A percentile compares a stretch with the other conserved stretches of the same genome.
phyloP scores from a whole-genome alignment of 768 basidiomycete species.

The Dioszegia crocea region DNA sequence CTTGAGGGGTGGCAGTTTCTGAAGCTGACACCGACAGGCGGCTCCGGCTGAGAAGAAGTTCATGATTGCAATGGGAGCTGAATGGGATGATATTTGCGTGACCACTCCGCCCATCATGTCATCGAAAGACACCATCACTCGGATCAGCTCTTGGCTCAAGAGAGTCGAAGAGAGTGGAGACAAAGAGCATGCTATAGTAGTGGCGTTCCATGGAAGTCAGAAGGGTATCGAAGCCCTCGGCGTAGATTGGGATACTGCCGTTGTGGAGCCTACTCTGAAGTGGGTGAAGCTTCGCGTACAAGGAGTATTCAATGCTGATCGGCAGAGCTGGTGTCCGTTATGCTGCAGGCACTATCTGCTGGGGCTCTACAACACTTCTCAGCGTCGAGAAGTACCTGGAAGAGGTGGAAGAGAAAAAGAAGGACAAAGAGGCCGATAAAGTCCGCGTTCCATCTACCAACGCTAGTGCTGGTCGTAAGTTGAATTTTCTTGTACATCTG shows the following conservation, averaged over 20 bases:
- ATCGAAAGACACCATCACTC: slow-evolving; percentile 17
- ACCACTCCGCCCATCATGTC: slow-evolving; percentile 12
- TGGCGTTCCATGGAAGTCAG: slow-evolving; percentile 23
- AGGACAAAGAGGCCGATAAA: too few species aligned
- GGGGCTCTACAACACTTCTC: slow-evolving; percentile 20
- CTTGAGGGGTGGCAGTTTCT: background rate
- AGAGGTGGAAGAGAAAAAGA: background rate
- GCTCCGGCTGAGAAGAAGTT: slow-evolving; percentile 29
- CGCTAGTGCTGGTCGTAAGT: background rate
- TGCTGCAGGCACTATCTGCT: slow-evolving; percentile 22
- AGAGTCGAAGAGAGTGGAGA: slow-evolving; percentile 14
- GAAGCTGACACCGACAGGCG: slow-evolving; percentile 1
- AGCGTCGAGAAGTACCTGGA: slow-evolving; percentile 23
- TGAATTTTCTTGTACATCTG: too few species aligned
- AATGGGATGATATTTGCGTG: slow-evolving; percentile 32
- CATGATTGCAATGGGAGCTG: slow-evolving; percentile 36
- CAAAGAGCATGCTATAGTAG: slow-evolving; percentile 16
- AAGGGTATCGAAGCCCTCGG: slow-evolving; percentile 13
- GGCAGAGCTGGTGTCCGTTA: slow-evolving; percentile 17
- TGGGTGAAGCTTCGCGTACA: slow-evolving; percentile 3
- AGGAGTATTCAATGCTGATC: background rate
- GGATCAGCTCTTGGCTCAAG: slow-evolving; percentile 22
- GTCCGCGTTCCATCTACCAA: too few species aligned
- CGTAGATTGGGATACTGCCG: slow-evolving; percentile 12
- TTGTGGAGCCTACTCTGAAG: slow-evolving; percentile 22